Percentiles rank a stretch among this genome's conserved stretches.
These are phyloP conservation scores for Furcasterigmium sp. DNA, from an alignment of 2,329 filamentous ascomycete species.

Conservation along the genomic window DNA sequence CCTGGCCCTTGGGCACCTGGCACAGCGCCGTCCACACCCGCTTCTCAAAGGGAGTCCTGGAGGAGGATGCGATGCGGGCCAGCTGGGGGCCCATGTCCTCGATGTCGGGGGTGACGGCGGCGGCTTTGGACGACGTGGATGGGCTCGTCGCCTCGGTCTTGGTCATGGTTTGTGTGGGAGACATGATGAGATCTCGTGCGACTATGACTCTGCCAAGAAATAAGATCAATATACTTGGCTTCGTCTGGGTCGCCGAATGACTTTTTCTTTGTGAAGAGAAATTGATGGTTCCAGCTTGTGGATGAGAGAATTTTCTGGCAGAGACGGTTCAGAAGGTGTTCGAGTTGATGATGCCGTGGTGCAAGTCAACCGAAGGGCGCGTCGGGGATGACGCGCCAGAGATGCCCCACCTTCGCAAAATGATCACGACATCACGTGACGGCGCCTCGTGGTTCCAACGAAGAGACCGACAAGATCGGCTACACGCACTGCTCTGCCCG, in stretches of 20 bases:
- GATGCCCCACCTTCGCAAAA: too few species aligned
- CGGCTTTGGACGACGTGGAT: neutral
- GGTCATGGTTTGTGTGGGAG: constrained; percentile 1
- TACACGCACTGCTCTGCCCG: too few species aligned
- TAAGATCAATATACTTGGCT: too few species aligned
- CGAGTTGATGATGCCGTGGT: too few species aligned
- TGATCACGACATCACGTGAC: too few species aligned
- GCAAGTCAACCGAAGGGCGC: too few species aligned
- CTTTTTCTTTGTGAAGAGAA: neutral
- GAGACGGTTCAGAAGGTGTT: too few species aligned
- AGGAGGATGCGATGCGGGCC: constrained; percentile 35
- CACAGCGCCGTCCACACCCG: constrained; percentile 66
- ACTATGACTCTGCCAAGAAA: too few species aligned
- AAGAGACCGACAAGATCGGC: too few species aligned
- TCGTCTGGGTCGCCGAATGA: neutral
- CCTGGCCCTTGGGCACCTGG: constrained; percentile 69
- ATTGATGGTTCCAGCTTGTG: neutral
- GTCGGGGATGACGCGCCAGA: too few species aligned
- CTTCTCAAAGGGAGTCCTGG: constrained; percentile 52
- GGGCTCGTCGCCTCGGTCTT: constrained; percentile 5
- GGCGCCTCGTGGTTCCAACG: too few species aligned
- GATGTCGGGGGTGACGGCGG: constrained; percentile 3
- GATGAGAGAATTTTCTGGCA: neutral
- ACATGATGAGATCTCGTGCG: neutral
- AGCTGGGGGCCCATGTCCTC: constrained; percentile 34